Conservation (phyloP, 2,329 filamentous ascomycete species). For the Fusarium sp. region DNA sequence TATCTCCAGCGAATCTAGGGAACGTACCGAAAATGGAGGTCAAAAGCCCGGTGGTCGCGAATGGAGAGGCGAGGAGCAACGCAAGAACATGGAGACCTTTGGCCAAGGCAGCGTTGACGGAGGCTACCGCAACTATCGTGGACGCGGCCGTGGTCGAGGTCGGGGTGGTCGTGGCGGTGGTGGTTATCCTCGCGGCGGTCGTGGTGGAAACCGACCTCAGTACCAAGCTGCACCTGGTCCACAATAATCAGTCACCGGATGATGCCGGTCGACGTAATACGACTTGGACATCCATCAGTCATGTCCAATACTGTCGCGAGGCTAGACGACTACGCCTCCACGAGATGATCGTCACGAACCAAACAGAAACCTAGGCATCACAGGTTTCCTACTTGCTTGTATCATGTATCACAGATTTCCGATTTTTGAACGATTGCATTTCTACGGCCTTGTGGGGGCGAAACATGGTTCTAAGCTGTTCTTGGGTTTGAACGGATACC, state of each 20-base stretch:
- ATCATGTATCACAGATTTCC: constrained; percentile 51
- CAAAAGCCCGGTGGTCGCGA: constrained; percentile 82
- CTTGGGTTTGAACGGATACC: constrained; percentile 33
- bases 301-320: constrained; percentile 11
- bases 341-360: constrained; percentile 19
- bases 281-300: constrained; percentile 6
- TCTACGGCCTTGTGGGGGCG: constrained; percentile 33
- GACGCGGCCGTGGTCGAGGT: constrained; percentile 81
- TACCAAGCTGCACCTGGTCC: constrained; percentile 49
- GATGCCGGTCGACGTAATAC: constrained; percentile 4
- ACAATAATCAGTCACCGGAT: constrained; percentile 41
- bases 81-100: constrained; percentile 97
- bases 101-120: constrained; percentile 95
- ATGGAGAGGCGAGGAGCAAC: constrained; percentile 92
- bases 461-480: constrained; percentile 26
- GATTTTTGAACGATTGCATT: constrained; percentile 40
- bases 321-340: constrained; percentile 2
- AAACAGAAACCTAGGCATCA: constrained; percentile 17
- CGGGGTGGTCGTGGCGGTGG: constrained; percentile 54
- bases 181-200: constrained; percentile 57
- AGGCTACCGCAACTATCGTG: constrained; percentile 80
- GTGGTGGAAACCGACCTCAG: constrained; percentile 53
- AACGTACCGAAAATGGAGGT: constrained; percentile 79
- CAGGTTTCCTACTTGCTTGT: constrained; percentile 39
- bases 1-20: constrained; percentile 93